Evolutionary conservation across 1,139 yeast species (phyloP).

Genomic region (Geotrichum fermentans): DNA sequence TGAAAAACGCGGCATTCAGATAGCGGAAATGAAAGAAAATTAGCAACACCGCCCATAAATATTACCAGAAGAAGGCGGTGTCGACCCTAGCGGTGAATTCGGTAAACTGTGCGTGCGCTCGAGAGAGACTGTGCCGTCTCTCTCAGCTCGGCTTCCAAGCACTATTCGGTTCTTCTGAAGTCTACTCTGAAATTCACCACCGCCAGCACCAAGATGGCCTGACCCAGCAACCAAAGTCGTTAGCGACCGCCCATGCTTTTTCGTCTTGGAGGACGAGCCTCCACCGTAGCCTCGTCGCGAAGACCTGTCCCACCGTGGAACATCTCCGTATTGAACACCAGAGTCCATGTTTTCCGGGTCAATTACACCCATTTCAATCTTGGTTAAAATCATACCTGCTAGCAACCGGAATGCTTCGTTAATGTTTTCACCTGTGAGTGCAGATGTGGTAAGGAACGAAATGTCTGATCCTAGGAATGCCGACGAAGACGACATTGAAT

Average conservation of each 20-base stretch:
- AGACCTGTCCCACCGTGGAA: conserved; percentile 38
- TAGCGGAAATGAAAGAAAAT: conserved; percentile 7
- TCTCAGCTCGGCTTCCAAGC: neutral
- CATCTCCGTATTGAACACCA: conserved; percentile 48
- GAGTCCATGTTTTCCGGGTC: conserved; percentile 44
- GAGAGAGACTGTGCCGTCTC: conserved; percentile 3
- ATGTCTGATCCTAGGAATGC: conserved; percentile 25
- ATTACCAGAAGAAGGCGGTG: neutral
- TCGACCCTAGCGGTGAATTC: neutral
- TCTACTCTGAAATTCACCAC: conserved; percentile 8
- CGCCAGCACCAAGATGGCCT: conserved; percentile 12
- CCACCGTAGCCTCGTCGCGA: conserved; percentile 7
- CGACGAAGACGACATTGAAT: neutral
- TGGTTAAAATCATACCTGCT: conserved; percentile 41
- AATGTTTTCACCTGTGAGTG: conserved; percentile 57
- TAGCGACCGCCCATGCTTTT: conserved; percentile 8
- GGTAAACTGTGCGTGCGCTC: neutral
- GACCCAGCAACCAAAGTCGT: conserved; percentile 16
- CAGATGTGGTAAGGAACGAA: conserved; percentile 43
- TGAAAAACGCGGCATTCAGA: too few species aligned
- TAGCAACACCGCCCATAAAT: neutral
- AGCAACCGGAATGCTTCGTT: conserved; percentile 52
- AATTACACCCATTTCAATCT: conserved; percentile 43
- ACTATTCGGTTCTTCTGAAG: conserved; percentile 4
- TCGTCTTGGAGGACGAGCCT: neutral